Percentiles rank a stretch among this genome's conserved stretches.
Conservation (phyloP, 345 rosid species). For the Rhodamnia argentea region DNA sequence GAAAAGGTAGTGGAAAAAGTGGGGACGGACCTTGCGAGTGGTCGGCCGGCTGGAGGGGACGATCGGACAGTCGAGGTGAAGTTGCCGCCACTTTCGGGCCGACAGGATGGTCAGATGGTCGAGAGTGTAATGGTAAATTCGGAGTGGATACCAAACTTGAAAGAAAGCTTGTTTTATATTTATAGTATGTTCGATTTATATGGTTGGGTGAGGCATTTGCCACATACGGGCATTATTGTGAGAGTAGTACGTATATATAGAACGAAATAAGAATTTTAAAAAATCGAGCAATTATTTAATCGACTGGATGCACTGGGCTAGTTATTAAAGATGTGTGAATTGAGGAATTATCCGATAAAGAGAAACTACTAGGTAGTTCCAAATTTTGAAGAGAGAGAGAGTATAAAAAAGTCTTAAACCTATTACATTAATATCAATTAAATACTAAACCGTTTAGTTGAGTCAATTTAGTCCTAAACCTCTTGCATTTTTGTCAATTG, state of each 20-base stretch:
- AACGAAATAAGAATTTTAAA: background rate
- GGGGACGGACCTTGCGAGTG: background rate
- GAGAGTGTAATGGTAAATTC: background rate
- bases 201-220: background rate
- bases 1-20: background rate
- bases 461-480: too few relatives aligned
- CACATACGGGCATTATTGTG: background rate
- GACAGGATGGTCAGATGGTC: background rate
- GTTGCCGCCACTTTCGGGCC: background rate
- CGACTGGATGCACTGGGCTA: background rate
- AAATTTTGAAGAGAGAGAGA: too few relatives aligned
- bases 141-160: background rate
- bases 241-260: fast-evolving
- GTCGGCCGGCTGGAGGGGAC: background rate
- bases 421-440: too few relatives aligned
- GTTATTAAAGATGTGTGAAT: background rate
- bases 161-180: background rate
- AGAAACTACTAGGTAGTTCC: too few relatives aligned
- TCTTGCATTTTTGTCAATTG: too few relatives aligned
- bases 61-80: background rate
- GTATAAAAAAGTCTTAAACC: too few relatives aligned
- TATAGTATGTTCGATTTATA: background rate
- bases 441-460: too few relatives aligned
- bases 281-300: background rate
- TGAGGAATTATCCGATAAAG: too few relatives aligned